Conservation (phyloP, 179 eudicot species). For the Carnegiea gigantea region DNA sequence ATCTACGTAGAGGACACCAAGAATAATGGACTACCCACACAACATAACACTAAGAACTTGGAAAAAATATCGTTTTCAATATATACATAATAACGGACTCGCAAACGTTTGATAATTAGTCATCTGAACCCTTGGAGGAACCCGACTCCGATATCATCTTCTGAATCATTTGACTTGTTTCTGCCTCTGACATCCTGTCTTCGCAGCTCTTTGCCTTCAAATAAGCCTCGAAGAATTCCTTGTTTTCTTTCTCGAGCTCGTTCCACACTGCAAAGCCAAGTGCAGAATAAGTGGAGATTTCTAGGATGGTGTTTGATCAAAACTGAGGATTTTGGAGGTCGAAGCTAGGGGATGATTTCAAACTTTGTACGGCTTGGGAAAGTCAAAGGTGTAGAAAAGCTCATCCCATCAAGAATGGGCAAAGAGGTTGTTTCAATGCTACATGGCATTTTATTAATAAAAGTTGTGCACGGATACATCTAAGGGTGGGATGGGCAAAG, state of each 20-base stretch:
- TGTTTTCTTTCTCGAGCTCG: constrained; percentile 74
- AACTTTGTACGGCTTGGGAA: too few relatives aligned
- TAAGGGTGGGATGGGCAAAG: too few relatives aligned
- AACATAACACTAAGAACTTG: constrained; percentile 9
- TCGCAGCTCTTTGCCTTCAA: constrained; percentile 41
- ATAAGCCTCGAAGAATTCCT: constrained; percentile 63
- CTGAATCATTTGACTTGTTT: constrained; percentile 58
- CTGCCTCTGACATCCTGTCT: constrained; percentile 58
- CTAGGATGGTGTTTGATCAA: too few relatives aligned
- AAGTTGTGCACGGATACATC: too few relatives aligned
- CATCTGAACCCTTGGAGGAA: constrained; percentile 39
- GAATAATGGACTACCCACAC: not conserved
- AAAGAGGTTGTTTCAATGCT: too few relatives aligned
- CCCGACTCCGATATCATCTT: constrained; percentile 52
- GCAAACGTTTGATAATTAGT: constrained; percentile 20
- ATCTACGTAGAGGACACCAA: constrained; percentile 2
- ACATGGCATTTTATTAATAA: too few relatives aligned
- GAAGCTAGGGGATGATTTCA: too few relatives aligned
- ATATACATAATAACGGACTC: not conserved
- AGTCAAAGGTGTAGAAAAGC: too few relatives aligned
- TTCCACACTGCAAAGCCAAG: constrained; percentile 53
- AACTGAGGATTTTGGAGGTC: too few relatives aligned
- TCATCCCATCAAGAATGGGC: too few relatives aligned
- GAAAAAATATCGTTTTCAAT: constrained; percentile 24
- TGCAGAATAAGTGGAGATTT: too few relatives aligned